These are phyloP conservation scores for Termitomyces eurrhizus DNA, from an alignment of 768 basidiomycete genomes.

Conservation along the genomic window DNA sequence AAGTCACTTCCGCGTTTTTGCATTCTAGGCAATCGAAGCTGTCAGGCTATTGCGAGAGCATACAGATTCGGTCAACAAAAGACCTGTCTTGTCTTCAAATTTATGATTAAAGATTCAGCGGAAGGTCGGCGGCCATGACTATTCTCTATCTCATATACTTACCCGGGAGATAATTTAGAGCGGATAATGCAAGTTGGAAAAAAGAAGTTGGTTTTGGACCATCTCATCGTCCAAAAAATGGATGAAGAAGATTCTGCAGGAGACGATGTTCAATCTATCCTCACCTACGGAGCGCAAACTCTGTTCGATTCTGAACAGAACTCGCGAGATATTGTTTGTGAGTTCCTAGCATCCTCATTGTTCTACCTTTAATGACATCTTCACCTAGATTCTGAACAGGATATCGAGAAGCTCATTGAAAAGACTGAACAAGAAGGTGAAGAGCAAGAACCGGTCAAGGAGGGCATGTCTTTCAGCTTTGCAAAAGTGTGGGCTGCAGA, in stretches of 20 bases:
- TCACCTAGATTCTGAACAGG: constrained; percentile 64
- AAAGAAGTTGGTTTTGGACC: constrained; percentile 91
- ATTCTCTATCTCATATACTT: not conserved
- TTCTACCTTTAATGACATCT: not conserved
- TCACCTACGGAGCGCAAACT: constrained; percentile 84
- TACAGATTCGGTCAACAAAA: constrained; percentile 96
- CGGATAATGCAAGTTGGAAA: constrained; percentile 92
- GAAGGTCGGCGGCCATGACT: constrained; percentile 50
- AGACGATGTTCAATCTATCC: constrained; percentile 84
- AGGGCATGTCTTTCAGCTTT: constrained; percentile 69
- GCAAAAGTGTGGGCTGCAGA: constrained; percentile 91
- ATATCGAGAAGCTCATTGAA: constrained; percentile 84
- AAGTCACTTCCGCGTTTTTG: constrained; percentile 18
- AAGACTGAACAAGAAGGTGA: constrained; percentile 76
- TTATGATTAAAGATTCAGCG: constrained; percentile 93
- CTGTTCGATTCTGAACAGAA: constrained; percentile 68
- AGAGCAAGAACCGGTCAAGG: constrained; percentile 43
- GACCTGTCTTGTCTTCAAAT: constrained; percentile 90
- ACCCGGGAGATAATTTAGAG: constrained; percentile 45
- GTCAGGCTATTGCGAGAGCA: constrained; percentile 87
- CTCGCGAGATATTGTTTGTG: constrained; percentile 68
- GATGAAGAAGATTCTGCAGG: constrained; percentile 70
- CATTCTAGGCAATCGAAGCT: constrained; percentile 4
- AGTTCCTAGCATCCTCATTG: constrained; percentile 17
- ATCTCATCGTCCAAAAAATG: constrained; percentile 95